These are phyloP conservation scores for Fusarium abutilonis DNA, from an alignment of 2,329 filamentous ascomycete species.

Conservation along the genomic window DNA sequence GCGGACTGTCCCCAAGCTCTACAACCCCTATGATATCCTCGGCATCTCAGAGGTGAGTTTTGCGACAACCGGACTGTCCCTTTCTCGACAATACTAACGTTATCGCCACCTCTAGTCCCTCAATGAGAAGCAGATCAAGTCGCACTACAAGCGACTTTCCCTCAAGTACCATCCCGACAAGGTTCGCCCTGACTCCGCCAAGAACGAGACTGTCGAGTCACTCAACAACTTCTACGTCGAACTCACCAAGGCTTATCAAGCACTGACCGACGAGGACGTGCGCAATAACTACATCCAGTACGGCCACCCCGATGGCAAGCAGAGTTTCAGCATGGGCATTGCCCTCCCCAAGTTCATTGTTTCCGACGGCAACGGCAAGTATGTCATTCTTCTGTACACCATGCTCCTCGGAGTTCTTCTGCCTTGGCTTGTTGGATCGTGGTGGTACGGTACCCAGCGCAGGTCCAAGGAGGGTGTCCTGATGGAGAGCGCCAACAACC, in stretches of 20 bases:
- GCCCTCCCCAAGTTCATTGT: conserved; percentile 93
- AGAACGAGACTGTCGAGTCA: conserved; percentile 87
- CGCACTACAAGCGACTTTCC: conserved; percentile 86
- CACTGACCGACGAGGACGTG: conserved; percentile 95
- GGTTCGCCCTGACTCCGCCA: conserved; percentile 79
- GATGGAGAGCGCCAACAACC: conserved; percentile 90
- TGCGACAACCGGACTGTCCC: background rate
- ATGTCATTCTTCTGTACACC: conserved; percentile 90
- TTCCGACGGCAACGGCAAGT: conserved; percentile 93
- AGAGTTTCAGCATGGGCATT: conserved; percentile 97
- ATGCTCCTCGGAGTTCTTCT: conserved; percentile 87
- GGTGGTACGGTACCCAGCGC: conserved; percentile 98
- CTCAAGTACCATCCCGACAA: conserved; percentile 94
- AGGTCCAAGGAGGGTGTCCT: conserved; percentile 93
- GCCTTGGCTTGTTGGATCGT: conserved; percentile 92
- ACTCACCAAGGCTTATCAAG: conserved; percentile 97
- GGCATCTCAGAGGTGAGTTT: conserved; percentile 78
- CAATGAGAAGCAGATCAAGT: conserved; percentile 91
- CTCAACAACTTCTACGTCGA: conserved; percentile 93
- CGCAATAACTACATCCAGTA: conserved; percentile 97
- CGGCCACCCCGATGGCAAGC: conserved; percentile 96
- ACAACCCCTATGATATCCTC: conserved; percentile 97
- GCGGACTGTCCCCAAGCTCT: conserved; percentile 77
- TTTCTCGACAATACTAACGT: conserved; percentile 20
- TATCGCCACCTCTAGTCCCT: conserved; percentile 65